Conservation (phyloP, 176 grass and related monocot genomes). For the Echinochloa phyllopogon region DNA sequence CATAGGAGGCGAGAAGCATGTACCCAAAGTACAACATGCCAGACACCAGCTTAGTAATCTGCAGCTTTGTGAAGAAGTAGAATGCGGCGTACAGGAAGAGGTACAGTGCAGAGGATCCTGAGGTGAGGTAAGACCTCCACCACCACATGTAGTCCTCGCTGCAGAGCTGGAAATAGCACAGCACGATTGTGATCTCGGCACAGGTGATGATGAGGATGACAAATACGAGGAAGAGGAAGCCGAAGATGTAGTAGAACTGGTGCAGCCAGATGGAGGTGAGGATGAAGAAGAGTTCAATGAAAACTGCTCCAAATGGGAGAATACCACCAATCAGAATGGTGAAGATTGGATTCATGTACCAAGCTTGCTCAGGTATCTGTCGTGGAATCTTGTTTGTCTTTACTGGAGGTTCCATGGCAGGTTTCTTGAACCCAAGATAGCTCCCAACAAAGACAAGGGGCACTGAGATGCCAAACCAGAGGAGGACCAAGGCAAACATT, state of each 20-base stretch:
- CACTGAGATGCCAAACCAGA: constrained; percentile 77
- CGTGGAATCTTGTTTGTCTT: constrained; percentile 77
- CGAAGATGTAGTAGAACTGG: constrained; percentile 77
- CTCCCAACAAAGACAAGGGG: constrained; percentile 75
- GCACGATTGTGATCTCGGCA: constrained; percentile 63
- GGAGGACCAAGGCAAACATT: constrained; percentile 74
- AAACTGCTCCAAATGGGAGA: constrained; percentile 73
- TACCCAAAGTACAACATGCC: constrained; percentile 72
- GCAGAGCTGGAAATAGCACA: constrained; percentile 81
- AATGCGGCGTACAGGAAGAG: constrained; percentile 65
- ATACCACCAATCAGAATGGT: constrained; percentile 65
- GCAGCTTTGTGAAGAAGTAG: constrained; percentile 73
- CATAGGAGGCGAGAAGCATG: constrained; percentile 72
- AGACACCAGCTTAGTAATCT: constrained; percentile 73
- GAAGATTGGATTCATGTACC: constrained; percentile 76
- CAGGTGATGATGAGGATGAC: constrained; percentile 72
- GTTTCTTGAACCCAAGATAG: constrained; percentile 74
- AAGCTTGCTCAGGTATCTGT: constrained; percentile 71
- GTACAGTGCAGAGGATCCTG: constrained; percentile 60
- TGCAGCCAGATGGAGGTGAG: constrained; percentile 77
- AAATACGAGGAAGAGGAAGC: constrained; percentile 79
- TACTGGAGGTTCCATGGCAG: constrained; percentile 62
- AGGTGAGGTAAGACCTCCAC: constrained; percentile 79
- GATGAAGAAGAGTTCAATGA: constrained; percentile 81
- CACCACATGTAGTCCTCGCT: constrained; percentile 77